Base-by-base conservation (phyloP, 495 filamentous ascomycete genomes). In the Bacidia rubella region DNA sequence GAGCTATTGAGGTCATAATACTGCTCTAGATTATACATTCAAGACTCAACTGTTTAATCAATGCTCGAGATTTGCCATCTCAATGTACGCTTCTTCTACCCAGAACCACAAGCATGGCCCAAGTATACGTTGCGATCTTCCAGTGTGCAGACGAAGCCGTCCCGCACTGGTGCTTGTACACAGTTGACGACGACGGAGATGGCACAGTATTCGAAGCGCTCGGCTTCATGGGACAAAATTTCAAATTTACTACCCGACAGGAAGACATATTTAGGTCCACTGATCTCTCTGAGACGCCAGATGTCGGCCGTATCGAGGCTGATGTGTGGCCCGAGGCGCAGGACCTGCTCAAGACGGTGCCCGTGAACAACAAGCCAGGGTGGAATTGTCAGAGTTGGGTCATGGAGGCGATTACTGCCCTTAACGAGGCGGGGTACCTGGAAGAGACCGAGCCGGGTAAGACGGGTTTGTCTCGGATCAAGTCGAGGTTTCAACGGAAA, bases 341-440 rank as follows among this genome's bases (percentile, higher is more conserved):
- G 15, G 29, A 52, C 11, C 17, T 52, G 23, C 32, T 52, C 29
- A 19, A 47, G 29, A 20, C n/a, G 11, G 38, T 52, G 12, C 49
- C 49, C 9, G 45, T 52, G 32, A 46, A 35, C 35, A 47, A 47
- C 4, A 39, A 17, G 32, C 26, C 5, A 11, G 49, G 49, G 11
- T 52, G 49, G 49, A 52, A 52, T 39, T 52, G 49, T 20, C 49
- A 52, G 29, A 52, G 45, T 52, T 52, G 49, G 49, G 49, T 52
- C n/a, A 47, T 52, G 29, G 49, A 48, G 11, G 49, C 11, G 17
- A 52, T 52, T 47, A 20, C 32, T 47, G 20, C 24, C 12, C 32
- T 48, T 9, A 44, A 47, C 17, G 10, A 25, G 29, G 32, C 9
- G 35, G 49, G 38, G 23, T 39, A 39, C n/a, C n/a, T 39, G 35